Base-by-base conservation (phyloP, 2,329 filamentous ascomycete genomes). In the Clathrospora elynae region DNA sequence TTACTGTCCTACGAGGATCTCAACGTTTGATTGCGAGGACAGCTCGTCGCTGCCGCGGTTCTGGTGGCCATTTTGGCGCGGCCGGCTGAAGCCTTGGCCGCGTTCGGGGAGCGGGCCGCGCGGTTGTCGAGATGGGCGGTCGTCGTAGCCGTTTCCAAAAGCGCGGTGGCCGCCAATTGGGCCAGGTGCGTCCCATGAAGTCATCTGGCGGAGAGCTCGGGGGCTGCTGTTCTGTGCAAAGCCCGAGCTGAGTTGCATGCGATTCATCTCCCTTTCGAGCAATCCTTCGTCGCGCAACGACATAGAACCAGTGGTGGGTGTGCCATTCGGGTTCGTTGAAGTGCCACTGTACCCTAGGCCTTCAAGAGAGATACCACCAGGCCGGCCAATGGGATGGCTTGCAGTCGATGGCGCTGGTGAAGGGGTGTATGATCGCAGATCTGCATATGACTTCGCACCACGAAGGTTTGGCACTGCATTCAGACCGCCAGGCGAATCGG, bases 361-460 rank as follows among this genome's bases (percentile, higher is more conserved):
- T 20, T 67, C 62, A 4, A 67, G 53, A 11, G 64, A 66, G 24
- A 82, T 80, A 49, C 80, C 79, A 52, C 85, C 80, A 40, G 83
- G 79, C 31, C 81, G 75, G 40, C 84, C 80, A 52, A 83, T 82
- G 41, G 89, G 85, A 67, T 95, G 96, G 75, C 90, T 95, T 5
- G 89, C 89, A 12, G 89, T 90, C 9, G 93, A 96, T 6, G 86
- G 86, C 3, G 88, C 92, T 5, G 93, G 92, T 58, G 92, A 97
- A 8, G 92, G 92, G 11, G 91, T 96, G 73, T 95, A 96, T 1
- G 91, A 95, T 53, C 92, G 87, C 52, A 99, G 76, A 67, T 99
- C 93, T 23, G 92, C 93, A 68, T 96, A 96, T 35, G 92, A 97
- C 77, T 97, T 97, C 50, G 92, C 93, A 18, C 89, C 89, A 29